Evolutionary conservation across 371 early-diverging fungal genomes (phyloP).

Genomic region (Haplosporangium sp.): DNA sequence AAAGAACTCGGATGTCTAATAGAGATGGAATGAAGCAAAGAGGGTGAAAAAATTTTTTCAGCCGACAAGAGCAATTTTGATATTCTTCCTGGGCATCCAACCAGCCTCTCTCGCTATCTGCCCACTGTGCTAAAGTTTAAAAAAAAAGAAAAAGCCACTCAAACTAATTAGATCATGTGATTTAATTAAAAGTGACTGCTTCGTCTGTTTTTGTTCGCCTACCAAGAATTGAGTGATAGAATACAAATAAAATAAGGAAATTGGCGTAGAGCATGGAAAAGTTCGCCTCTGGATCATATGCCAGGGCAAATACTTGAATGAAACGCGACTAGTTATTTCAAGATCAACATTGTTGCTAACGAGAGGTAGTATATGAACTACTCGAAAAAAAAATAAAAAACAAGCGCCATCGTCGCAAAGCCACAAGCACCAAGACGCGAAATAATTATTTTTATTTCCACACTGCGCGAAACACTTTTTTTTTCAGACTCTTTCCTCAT

Average conservation of each 20-base stretch:
- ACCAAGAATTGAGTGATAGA: too few species aligned
- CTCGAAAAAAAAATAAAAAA: too few species aligned
- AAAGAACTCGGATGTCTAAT: slow-evolving; percentile 54
- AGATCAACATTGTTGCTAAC: too few species aligned
- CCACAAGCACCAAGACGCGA: slow-evolving; percentile 14
- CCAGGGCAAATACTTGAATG: too few species aligned
- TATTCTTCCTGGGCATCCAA: not conserved
- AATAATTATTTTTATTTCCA: not conserved
- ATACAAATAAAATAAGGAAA: too few species aligned
- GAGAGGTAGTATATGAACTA: too few species aligned
- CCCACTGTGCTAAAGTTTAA: not conserved
- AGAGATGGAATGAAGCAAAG: slow-evolving; percentile 55
- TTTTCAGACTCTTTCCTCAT: not conserved
- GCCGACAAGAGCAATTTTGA: not conserved
- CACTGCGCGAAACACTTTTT: not conserved
- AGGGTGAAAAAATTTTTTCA: slow-evolving; percentile 52
- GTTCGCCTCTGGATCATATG: too few species aligned
- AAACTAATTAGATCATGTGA: slow-evolving; percentile 2
- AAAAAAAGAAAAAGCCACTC: slow-evolving; percentile 5
- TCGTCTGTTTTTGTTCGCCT: not conserved
- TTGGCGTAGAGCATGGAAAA: too few species aligned
- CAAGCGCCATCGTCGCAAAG: not conserved
- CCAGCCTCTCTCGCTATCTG: not conserved
- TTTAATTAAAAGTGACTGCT: slow-evolving; percentile 21
- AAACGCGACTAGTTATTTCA: too few species aligned